Evolutionary conservation across 140 eudicot genomes (phyloP).

Genomic region (Senecio squalidus): DNA sequence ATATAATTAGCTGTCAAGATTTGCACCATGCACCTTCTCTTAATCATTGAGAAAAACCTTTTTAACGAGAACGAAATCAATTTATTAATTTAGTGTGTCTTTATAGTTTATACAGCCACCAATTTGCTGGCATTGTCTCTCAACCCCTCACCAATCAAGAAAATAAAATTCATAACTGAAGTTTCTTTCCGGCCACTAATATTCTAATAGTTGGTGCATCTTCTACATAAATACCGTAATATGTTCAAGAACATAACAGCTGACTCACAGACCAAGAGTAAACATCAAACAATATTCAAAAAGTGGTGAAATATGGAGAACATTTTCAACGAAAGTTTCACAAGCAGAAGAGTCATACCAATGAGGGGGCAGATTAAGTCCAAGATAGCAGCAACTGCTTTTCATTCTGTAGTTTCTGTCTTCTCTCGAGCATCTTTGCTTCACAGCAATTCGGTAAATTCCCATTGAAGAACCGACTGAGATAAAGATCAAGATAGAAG

Average conservation of each 20-base stretch:
- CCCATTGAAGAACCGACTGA: neutral
- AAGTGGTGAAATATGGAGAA: constrained; percentile 19
- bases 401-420: constrained; percentile 24
- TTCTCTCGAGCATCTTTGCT: constrained; percentile 14
- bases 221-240: constrained; percentile 18
- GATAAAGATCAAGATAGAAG: neutral
- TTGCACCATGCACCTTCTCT: neutral
- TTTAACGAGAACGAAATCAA: neutral
- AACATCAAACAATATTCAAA: neutral
- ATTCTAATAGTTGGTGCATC: constrained; percentile 4
- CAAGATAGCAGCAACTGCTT: constrained; percentile 30
- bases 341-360: constrained; percentile 38
- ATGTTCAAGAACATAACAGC: constrained; percentile 6
- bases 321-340: constrained; percentile 14
- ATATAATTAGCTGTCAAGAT: neutral
- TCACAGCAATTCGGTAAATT: constrained; percentile 10
- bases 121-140: constrained; percentile 11
- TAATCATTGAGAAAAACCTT: neutral
- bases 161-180: neutral
- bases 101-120: neutral
- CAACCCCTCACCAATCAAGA: constrained; percentile 13
- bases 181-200: constrained; percentile 20
- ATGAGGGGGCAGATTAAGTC: constrained; percentile 35
- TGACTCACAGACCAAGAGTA: neutral
- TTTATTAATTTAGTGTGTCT: neutral